Evolutionary conservation across 2,329 filamentous ascomycete genomes (phyloP).

Genomic region (Elsinoe necatrix): DNA sequence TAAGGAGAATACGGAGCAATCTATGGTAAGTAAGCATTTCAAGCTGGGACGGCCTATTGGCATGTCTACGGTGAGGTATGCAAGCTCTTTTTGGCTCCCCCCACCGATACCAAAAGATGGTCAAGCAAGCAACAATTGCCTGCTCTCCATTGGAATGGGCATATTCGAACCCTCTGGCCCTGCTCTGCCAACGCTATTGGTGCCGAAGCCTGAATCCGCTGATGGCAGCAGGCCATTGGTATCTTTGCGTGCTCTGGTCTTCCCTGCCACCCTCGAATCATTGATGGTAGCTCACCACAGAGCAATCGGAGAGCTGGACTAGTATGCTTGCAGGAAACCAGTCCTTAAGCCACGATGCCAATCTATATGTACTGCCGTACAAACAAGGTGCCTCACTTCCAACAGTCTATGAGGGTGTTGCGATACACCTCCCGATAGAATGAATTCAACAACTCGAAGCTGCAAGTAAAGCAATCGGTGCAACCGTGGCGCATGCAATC

Average conservation of each 20-base stretch:
- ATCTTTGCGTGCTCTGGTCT: not conserved
- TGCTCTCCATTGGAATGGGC: not conserved
- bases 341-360: not conserved
- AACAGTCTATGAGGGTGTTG: too few species aligned
- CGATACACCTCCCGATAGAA: too few species aligned
- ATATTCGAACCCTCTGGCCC: not conserved
- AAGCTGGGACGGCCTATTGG: too few species aligned
- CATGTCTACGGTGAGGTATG: not conserved
- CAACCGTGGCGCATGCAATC: too few species aligned
- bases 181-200: not conserved
- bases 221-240: not conserved
- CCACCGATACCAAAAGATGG: not conserved
- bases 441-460: too few species aligned
- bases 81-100: not conserved
- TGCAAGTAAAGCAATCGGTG: too few species aligned
- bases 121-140: not conserved
- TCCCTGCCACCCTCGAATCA: not conserved
- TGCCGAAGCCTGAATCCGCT: not conserved
- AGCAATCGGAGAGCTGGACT: too few species aligned
- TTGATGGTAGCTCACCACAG: not conserved
- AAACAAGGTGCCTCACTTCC: too few species aligned
- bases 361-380: too few species aligned
- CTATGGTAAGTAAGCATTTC: slow-evolving; percentile 14
- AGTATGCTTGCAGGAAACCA: too few species aligned
- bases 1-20: slow-evolving; percentile 50